These are phyloP conservation scores for Diplodia corticola DNA, from an alignment of 2,329 filamentous ascomycete species.

Conservation along the genomic window DNA sequence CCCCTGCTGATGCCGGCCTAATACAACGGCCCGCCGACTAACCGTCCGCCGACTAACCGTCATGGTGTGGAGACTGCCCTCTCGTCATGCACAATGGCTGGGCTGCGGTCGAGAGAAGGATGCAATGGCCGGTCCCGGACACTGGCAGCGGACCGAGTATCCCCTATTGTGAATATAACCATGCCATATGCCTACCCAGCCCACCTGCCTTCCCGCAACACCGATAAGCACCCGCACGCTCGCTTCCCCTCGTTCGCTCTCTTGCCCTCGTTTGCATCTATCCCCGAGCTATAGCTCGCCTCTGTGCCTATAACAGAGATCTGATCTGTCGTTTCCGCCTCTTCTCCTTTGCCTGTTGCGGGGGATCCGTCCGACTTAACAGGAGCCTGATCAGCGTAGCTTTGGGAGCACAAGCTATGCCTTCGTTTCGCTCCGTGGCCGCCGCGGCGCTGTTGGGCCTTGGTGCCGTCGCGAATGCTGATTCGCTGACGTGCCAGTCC, in stretches of 20 bases:
- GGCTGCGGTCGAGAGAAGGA: background rate
- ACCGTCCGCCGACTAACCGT: background rate
- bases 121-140: background rate
- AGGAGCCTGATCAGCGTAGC: background rate
- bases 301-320: background rate
- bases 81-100: background rate
- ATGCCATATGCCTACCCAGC: background rate
- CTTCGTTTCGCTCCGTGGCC: conserved; percentile 8
- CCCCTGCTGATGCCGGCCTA: background rate
- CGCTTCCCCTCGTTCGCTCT: background rate
- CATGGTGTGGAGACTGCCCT: background rate
- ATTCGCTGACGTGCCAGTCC: conserved; percentile 14
- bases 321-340: background rate
- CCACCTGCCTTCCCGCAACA: background rate
- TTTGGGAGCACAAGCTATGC: background rate
- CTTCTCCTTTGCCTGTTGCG: background rate
- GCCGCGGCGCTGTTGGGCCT: background rate
- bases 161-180: conserved; percentile 7
- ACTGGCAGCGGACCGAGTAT: background rate
- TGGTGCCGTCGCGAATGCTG: background rate
- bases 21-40: background rate
- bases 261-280: background rate
- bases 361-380: background rate
- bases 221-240: background rate
- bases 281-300: background rate